phyloP scores from a whole-genome alignment of 441 rosid genomes.

The Adansonia gregorii region DNA sequence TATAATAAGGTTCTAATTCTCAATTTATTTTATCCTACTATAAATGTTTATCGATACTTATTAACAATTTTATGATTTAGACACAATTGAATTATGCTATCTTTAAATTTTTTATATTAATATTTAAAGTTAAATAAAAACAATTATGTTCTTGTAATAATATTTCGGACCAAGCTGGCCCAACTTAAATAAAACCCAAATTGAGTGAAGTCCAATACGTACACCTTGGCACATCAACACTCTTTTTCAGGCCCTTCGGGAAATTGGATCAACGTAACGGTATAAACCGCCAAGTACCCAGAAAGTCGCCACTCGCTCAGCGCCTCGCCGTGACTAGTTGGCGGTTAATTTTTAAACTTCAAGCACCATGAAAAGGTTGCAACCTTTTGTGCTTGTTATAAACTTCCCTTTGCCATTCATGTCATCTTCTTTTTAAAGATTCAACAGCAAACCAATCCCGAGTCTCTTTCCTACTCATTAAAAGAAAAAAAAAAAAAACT shows the following conservation, averaged over 20 bases:
- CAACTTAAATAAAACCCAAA: not conserved
- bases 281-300: not conserved
- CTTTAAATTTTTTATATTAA: no score
- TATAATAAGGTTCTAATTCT: no score
- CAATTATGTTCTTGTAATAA: no score
- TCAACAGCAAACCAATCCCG: not conserved
- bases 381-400: constrained; percentile 23
- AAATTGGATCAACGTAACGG: not conserved
- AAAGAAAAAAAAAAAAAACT: not conserved
- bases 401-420: constrained; percentile 8
- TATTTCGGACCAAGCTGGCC: not conserved
- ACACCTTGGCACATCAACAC: not conserved
- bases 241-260: not conserved
- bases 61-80: no score
- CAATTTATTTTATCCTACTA: no score
- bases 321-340: constrained; percentile 24
- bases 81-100: no score
- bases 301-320: not conserved
- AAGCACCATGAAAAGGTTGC: constrained; percentile 12
- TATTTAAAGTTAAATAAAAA: no score
- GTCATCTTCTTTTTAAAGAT: not conserved
- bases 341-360: constrained; percentile 33
- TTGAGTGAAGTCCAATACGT: not conserved
- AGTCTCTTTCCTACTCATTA: not conserved
- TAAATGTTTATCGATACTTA: no score